These are phyloP conservation scores for Pichia paraexigua DNA, from an alignment of 805 yeast species.

Conservation along the genomic window DNA sequence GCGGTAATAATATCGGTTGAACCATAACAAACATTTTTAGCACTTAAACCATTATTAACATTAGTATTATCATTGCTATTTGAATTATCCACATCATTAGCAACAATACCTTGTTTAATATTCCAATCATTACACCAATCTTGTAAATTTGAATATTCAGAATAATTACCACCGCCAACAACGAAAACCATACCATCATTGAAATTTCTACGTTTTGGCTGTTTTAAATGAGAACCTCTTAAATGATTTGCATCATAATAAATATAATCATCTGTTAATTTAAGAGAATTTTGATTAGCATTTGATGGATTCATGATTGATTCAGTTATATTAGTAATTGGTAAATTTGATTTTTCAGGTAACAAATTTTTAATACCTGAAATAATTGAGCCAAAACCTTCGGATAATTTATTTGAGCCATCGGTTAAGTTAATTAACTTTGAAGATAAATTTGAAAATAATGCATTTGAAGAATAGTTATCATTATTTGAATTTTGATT, in stretches of 20 bases:
- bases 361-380: conserved; percentile 79
- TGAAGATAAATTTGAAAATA: conserved; percentile 67
- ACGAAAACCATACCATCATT: conserved; percentile 82
- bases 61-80: not conserved
- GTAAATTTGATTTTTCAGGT: conserved; percentile 82
- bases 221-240: conserved; percentile 83
- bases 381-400: conserved; percentile 83
- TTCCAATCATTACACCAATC: conserved; percentile 54
- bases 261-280: conserved; percentile 79
- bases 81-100: conserved; percentile 14
- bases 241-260: conserved; percentile 82
- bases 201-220: conserved; percentile 77
- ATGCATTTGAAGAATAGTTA: conserved; percentile 30
- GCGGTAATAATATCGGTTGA: conserved; percentile 74
- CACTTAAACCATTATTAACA: not conserved
- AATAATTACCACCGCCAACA: conserved; percentile 94
- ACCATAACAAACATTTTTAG: conserved; percentile 74
- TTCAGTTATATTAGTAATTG: conserved; percentile 85
- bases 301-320: conserved; percentile 78
- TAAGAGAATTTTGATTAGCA: conserved; percentile 54
- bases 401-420: conserved; percentile 59
- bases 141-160: conserved; percentile 89
- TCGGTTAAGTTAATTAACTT: conserved; percentile 74
- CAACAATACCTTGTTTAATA: conserved; percentile 13
- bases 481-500: conserved; percentile 20